These are phyloP conservation scores for Annulohypoxylon nitens DNA, from an alignment of 495 filamentous ascomycete species.

Conservation along the genomic window DNA sequence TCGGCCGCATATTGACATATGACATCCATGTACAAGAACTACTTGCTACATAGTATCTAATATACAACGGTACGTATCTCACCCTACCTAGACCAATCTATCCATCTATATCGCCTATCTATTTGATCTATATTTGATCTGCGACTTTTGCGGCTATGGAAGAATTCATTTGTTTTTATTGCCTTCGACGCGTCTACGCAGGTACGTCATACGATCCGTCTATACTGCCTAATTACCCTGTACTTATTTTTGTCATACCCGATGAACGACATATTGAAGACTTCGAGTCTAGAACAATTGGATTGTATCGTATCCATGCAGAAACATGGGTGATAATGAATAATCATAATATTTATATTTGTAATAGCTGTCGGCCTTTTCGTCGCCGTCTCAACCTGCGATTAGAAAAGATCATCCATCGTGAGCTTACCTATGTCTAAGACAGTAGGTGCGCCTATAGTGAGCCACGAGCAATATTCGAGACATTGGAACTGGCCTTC, in stretches of 20 bases:
- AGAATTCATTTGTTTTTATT: constrained; percentile 1
- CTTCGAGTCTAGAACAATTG: not conserved
- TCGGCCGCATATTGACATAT: not conserved
- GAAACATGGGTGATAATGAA: not conserved
- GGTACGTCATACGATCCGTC: not conserved
- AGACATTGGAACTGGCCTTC: not conserved
- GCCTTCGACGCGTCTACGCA: not conserved
- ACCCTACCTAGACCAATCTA: not conserved
- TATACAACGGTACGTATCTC: not conserved
- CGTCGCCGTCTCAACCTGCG: not conserved
- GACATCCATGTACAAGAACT: not conserved
- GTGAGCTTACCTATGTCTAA: not conserved
- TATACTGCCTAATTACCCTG: constrained; percentile 1
- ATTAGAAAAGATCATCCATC: constrained; percentile 2
- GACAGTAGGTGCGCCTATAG: not conserved
- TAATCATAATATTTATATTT: not conserved
- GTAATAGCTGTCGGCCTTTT: not conserved
- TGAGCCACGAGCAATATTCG: not conserved
- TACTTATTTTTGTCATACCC: not conserved
- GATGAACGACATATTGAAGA: not conserved
- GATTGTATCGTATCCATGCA: not conserved
- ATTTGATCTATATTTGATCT: constrained; percentile 4
- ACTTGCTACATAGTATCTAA: not conserved
- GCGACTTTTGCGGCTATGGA: not conserved
- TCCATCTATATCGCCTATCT: not conserved